Base-by-base conservation (phyloP, 192 early-diverging fungal species). In the Podila minutissima region DNA sequence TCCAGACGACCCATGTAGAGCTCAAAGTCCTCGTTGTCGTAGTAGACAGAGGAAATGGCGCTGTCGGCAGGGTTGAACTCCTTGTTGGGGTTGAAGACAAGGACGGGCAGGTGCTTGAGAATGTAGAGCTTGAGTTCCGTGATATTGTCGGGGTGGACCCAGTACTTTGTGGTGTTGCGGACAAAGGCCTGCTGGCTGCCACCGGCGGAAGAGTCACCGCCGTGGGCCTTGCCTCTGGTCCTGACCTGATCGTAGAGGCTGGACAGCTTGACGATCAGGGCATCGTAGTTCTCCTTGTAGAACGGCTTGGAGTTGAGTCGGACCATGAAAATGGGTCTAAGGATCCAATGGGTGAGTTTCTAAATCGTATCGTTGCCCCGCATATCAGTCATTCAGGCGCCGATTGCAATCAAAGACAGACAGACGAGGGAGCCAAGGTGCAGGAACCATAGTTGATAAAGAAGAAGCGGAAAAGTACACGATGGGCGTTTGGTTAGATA, bases 121-220 rank as follows among this genome's bases (percentile, higher is more conserved):
- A 99, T 97, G 72, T 92, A 88, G 70, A 94, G 90, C 83, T 99
- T 99, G 69, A 99, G 91, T 82, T 97, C 96, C 49, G 95, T 96
- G 66, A 99, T 95, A 77, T 99, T 97, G 83, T 98, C 97, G 8
- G 94, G 93, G 79, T 98, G 98, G 12, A 99, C 97, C 98, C 98
- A 99, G 87, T 99, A 99, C 87, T 99, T 99, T 64, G 93, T 95
- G 9, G 97, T 98, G 74, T 94, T 90, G 35, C 98, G 92, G 9
- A 98, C 95, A 92, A 98, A 97, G 32, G 88, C 88, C 67, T 87
- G 86, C 71, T 90, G 89, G 53, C 74, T 77, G 5, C 88, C 88
- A 66, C 89, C 89, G 33, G 87, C 86, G 37, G 84, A 24, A 1
- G 87, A 74, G 65, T 90, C 87, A n/a, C 89, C 89, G 37, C 86